These are phyloP conservation scores for Beauveria varroae DNA, from an alignment of 2,329 filamentous ascomycete species.

Conservation along the genomic window DNA sequence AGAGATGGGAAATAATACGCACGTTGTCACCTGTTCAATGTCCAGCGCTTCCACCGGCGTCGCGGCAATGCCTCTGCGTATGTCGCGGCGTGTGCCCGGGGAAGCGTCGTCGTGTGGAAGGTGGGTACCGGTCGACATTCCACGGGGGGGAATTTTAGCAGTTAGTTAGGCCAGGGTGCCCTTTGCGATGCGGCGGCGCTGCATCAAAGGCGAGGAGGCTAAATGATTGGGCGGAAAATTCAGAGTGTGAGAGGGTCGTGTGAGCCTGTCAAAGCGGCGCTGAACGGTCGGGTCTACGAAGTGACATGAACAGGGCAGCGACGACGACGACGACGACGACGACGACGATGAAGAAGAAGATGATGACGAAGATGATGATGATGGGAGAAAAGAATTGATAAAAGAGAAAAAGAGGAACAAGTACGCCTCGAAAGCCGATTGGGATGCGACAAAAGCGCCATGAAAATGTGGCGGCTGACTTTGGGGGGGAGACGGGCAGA, in stretches of 20 bases:
- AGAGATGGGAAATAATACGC: neutral
- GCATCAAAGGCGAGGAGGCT: neutral
- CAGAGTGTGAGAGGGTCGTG: neutral
- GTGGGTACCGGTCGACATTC: constrained; percentile 7
- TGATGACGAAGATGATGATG: neutral
- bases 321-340: neutral
- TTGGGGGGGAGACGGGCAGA: neutral
- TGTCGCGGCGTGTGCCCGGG: constrained; percentile 1
- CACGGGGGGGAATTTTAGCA: neutral
- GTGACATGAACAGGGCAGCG: neutral
- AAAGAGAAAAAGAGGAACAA: neutral
- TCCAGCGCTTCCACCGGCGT: neutral
- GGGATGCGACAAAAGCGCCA: neutral
- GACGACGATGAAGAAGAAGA: neutral
- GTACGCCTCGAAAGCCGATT: neutral
- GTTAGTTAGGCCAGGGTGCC: neutral
- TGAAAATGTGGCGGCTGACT: constrained; percentile 8
- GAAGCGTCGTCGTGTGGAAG: constrained; percentile 12
- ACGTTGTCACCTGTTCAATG: constrained; percentile 3
- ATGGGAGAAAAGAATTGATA: neutral
- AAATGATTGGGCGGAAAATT: neutral
- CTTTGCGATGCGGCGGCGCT: neutral
- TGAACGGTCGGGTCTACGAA: neutral
- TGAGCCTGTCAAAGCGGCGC: neutral
- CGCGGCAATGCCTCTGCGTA: neutral